Evolutionary conservation across 225 moss, liverwort and hornwort genomes (phyloP), one percentile per base, ranked within the genome.

Genomic region (Bryoerythrophyllum caledonicum): DNA sequence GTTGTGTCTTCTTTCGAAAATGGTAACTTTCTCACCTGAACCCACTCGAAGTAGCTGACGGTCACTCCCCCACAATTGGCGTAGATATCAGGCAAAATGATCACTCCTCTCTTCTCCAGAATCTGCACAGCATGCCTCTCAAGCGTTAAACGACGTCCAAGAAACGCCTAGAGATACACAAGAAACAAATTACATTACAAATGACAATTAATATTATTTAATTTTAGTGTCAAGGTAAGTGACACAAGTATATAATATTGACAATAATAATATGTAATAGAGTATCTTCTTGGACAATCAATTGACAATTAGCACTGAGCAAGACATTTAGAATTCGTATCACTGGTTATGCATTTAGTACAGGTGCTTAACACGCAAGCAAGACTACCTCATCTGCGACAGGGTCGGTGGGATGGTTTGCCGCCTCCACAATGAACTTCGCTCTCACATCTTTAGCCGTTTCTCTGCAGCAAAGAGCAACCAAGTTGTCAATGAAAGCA

Each of bases 31-130:
- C 80, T 46, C 81, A 97, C 97, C 97, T 97, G 97, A 37, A 97
- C 97, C 97, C 97, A 97, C 84, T 97, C 97, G 51, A 97, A 97
- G 84, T 97, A 97, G 84, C 97, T 97, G 38, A 97, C 97, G 20
- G 94, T 97, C 46, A 97, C 97, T 77, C 97, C 97, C 10, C 97
- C 97, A 62, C 92, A 81, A 55, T 97, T 97, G 70, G 97, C 94
- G 13, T 92, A 97, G 68, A 97, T 87, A 57, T 97, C 97, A 34
- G 97, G 97, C 68, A 97, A 80, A 40, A 97, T 77, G 7, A 87
- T 64, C 11, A 93, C 82, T 26, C 91, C 89, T 73, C 74, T 94
- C 70, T 86, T 82, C 63, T 87, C 92, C 74, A 97, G 73, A 62
- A 97, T 87, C 97, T 97, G 85, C 79, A 76, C 0, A 32, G 10